Conservation (phyloP, 225 moss, liverwort and hornwort species). For the Takakia lepidozioides region DNA sequence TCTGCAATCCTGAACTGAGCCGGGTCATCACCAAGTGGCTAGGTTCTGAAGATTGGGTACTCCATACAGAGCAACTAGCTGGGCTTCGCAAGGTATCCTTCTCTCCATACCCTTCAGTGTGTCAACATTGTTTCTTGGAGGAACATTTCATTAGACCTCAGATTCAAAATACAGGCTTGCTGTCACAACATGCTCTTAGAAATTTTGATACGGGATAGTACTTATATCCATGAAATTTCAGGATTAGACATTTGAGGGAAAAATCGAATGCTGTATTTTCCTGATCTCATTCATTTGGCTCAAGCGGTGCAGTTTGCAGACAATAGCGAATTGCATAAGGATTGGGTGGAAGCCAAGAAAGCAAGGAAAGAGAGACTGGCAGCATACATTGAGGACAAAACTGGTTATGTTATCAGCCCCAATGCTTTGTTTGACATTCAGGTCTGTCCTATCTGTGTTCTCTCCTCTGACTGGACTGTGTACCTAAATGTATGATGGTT, state of each 20-base stretch:
- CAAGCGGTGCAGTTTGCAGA: slow-evolving; percentile 51
- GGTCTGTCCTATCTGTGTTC: slow-evolving; percentile 24
- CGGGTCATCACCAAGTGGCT: slow-evolving; percentile 82
- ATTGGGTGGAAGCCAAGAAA: slow-evolving; percentile 77
- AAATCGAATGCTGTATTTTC: too few species aligned
- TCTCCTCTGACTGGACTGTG: too few species aligned
- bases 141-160: not conserved
- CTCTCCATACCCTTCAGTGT: too few species aligned
- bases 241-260: too few species aligned
- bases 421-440: slow-evolving; percentile 84
- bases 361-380: slow-evolving; percentile 60
- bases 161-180: not conserved
- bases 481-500: too few species aligned
- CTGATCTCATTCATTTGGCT: too few species aligned
- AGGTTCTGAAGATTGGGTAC: slow-evolving; percentile 80
- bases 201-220: too few species aligned
- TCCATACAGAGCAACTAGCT: slow-evolving; percentile 56
- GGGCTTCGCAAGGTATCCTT: slow-evolving; percentile 86
- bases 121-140: too few species aligned
- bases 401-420: slow-evolving; percentile 68
- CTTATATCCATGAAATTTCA: too few species aligned
- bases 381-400: slow-evolving; percentile 63
- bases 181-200: not conserved
- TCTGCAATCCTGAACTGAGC: slow-evolving; percentile 87
- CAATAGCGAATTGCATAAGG: slow-evolving; percentile 58